phyloP scores from a whole-genome alignment of 2,329 filamentous ascomycete species.

The Taxawa tesnikishii region DNA sequence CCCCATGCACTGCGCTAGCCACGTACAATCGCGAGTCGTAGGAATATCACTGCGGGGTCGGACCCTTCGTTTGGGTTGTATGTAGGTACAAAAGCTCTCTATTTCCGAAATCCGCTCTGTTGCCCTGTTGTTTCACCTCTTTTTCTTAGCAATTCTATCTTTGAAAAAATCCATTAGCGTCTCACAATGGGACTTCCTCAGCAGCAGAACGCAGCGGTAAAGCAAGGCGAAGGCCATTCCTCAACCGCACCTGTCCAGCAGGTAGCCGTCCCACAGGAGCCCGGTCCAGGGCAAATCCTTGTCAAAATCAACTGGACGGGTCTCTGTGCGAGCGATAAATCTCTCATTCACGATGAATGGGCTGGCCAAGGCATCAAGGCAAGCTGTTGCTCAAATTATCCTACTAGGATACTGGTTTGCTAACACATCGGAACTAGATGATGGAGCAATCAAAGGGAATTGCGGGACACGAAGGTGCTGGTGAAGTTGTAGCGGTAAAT shows the following conservation, averaged over 20 bases:
- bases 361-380: not conserved
- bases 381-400: too few relatives aligned
- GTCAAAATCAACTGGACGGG: constrained; percentile 24
- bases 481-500: constrained; percentile 15
- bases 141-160: too few relatives aligned
- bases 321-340: constrained; percentile 22
- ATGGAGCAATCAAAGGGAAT: constrained; percentile 14
- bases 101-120: too few relatives aligned
- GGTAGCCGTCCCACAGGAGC: constrained; percentile 17
- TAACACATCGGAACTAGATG: constrained; percentile 18
- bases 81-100: too few relatives aligned
- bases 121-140: too few relatives aligned
- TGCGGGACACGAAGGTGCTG: constrained; percentile 19
- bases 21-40: too few relatives aligned
- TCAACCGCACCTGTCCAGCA: constrained; percentile 18
- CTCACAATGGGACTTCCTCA: not conserved
- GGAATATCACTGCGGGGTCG: too few relatives aligned
- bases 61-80: too few relatives aligned
- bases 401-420: too few relatives aligned
- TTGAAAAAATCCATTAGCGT: not conserved
- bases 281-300: constrained; percentile 20
- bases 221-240: constrained; percentile 18
- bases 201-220: constrained; percentile 23
- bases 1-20: too few relatives aligned
- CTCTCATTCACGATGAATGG: constrained; percentile 25